A percentile compares a stretch with the other conserved stretches of the same genome.
phyloP scores from a whole-genome alignment of 2,329 filamentous ascomycete genomes.

The Ophiostoma montium region DNA sequence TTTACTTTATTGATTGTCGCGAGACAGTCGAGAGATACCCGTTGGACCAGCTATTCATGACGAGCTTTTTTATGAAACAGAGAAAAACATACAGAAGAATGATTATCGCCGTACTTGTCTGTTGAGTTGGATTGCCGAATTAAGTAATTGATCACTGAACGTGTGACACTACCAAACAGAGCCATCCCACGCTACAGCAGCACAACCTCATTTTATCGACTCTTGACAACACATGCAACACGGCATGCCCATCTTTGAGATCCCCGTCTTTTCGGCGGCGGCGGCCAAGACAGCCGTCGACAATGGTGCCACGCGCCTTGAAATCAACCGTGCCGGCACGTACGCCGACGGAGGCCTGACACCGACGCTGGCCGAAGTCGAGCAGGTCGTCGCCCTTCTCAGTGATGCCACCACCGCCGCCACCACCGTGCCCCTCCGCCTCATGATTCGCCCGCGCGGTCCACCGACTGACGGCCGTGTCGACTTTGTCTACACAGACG shows the following conservation, averaged over 20 bases:
- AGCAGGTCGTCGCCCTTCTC: slow-evolving; percentile 13
- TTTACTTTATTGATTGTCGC: no score
- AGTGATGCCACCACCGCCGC: no score
- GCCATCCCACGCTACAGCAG: no score
- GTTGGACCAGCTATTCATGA: no score
- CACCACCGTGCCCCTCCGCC: slow-evolving; percentile 28
- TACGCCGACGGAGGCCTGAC: slow-evolving; percentile 38
- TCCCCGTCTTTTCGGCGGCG: slow-evolving; percentile 36
- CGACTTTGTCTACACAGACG: slow-evolving; percentile 36
- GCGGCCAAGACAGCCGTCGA: slow-evolving; percentile 26
- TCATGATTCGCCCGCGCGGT: slow-evolving; percentile 42
- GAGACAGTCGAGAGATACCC: no score
- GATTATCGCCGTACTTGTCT: no score
- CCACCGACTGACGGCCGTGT: slow-evolving; percentile 15
- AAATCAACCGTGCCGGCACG: slow-evolving; percentile 38
- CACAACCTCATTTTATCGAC: no score
- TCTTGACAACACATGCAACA: neutral
- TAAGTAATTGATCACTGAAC: no score
- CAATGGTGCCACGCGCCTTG: slow-evolving; percentile 34
- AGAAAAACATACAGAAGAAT: no score
- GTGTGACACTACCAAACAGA: no score
- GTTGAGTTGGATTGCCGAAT: no score
- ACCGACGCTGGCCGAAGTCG: slow-evolving; percentile 28
- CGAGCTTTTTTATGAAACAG: no score
- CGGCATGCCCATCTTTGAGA: slow-evolving; percentile 24